Base-by-base conservation (phyloP, 176 grass and related monocot genomes). In the Chloris gayana region DNA sequence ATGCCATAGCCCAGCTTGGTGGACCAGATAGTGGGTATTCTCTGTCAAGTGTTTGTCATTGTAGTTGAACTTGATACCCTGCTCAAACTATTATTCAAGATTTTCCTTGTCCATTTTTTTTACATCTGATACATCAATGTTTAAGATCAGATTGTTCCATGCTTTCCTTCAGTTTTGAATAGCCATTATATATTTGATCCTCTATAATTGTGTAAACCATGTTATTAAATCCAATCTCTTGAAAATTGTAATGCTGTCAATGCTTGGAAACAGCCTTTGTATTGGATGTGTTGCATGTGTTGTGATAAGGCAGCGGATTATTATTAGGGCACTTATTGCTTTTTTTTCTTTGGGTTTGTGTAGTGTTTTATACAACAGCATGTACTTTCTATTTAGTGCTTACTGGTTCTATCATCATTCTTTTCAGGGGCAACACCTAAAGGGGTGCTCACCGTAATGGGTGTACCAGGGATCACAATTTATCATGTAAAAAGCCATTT, bases 401-500 rank as follows among this genome's bases (percentile, higher is more conserved):
- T 69, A 73, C 62, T 18, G 47, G 14, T 56, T 83, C 41, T 72
- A 22, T 41, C 53, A 76, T 63, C 76, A 70, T 82, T 76, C 26
- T 56, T 91, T 81, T 78, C 67, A 98, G 95, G 95, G 83, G 95
- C 95, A 83, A 98, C 95, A 83, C 95, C 95, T 85, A 98, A 98
- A 95, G 95, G 95, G 67, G 95, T 98, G 44, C 80, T 98, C 26
- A 94, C 87, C 79, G 92, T 98, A 84, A 98, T 98, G 92, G 95
- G 92, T 73, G 95, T 98, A 51, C 95, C 92, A 31, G 92, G 95
- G 51, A 98, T 98, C 76, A 98, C 92, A 29, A 98, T 98, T 79
- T 98, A 98, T 87, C 95, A 98, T 34, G 95, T 98, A 66, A 98
- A 98, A 62, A 98, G 95, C 68, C 95, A 98, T 86, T 86, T 98